These are phyloP conservation scores for Bathelium albidoporum DNA, from an alignment of 495 filamentous ascomycete genomes.

Conservation along the genomic window DNA sequence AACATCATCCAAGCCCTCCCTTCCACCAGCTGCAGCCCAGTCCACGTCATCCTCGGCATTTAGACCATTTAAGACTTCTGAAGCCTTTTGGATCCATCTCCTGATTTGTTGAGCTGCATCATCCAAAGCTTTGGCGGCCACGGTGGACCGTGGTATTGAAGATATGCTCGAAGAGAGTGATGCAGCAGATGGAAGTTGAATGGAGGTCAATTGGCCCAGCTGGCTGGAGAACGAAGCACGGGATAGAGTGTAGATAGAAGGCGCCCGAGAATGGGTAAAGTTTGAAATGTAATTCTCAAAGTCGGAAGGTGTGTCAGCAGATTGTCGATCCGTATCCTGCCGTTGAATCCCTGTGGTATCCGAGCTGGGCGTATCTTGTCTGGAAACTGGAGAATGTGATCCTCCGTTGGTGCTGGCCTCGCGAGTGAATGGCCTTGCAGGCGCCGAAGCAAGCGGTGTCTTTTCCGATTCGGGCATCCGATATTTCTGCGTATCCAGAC, in stretches of 20 bases:
- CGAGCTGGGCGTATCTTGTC: constrained; percentile 27
- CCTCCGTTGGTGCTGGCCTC: constrained; percentile 31
- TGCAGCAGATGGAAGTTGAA: constrained; percentile 73
- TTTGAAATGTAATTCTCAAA: constrained; percentile 44
- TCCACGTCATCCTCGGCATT: constrained; percentile 94
- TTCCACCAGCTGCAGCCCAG: constrained; percentile 87
- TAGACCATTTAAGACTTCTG: constrained; percentile 70
- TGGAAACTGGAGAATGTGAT: neutral
- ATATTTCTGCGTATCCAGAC: constrained; percentile 56
- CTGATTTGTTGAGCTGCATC: constrained; percentile 81
- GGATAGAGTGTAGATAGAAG: constrained; percentile 81
- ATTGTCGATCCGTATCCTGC: constrained; percentile 13
- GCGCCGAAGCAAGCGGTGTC: constrained; percentile 25
- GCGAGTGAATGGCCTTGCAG: constrained; percentile 8
- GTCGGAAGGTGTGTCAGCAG: constrained; percentile 27
- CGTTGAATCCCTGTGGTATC: constrained; percentile 21
- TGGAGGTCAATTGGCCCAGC: constrained; percentile 73
- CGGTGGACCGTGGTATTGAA: constrained; percentile 67
- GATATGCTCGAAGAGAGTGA: constrained; percentile 71
- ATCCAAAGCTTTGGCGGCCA: constrained; percentile 65
- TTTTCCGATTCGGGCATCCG: constrained; percentile 53
- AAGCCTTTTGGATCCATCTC: constrained; percentile 83
- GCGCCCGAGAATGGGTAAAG: constrained; percentile 43
- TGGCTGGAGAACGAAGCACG: constrained; percentile 85
- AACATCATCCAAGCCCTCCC: constrained; percentile 80